These are phyloP conservation scores for Ganoderma leucocontextum DNA, from an alignment of 1,284 basidiomycete genomes.

Conservation along the genomic window DNA sequence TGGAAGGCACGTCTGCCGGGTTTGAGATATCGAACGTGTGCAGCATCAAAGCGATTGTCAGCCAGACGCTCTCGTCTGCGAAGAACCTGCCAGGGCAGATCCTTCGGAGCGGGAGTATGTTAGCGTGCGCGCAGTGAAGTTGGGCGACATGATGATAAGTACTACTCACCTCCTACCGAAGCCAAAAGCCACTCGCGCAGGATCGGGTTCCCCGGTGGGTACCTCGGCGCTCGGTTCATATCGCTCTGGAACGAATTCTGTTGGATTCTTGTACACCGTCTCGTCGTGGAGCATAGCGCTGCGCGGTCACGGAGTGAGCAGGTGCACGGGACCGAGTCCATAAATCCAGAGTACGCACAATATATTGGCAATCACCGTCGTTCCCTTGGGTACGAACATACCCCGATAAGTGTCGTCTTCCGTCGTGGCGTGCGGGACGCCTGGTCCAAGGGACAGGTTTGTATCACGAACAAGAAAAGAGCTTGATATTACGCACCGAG, in stretches of 20 bases:
- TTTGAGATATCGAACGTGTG: neutral
- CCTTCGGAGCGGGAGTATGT: neutral
- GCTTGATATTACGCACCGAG: conserved; percentile 29
- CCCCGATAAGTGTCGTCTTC: conserved; percentile 24
- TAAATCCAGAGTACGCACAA: conserved; percentile 12
- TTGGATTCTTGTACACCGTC: conserved; percentile 31
- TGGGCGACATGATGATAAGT: neutral
- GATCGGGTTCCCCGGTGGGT: conserved; percentile 17
- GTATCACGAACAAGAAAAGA: neutral
- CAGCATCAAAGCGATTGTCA: neutral
- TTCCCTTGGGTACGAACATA: conserved; percentile 23
- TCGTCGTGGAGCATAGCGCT: conserved; percentile 39
- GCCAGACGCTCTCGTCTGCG: neutral
- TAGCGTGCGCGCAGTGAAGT: neutral
- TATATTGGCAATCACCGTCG: conserved; percentile 28
- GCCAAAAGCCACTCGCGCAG: conserved; percentile 20
- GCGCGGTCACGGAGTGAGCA: neutral
- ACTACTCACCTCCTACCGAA: conserved; percentile 17
- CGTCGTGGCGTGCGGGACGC: conserved; percentile 25
- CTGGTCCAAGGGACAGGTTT: conserved; percentile 9
- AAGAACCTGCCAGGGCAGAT: neutral
- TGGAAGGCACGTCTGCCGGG: neutral
- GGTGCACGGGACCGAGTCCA: neutral
- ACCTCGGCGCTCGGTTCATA: conserved; percentile 6
- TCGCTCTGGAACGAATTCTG: conserved; percentile 35